Conservation (phyloP, 1,284 basidiomycete species). For the Puccinia triticina region DNA sequence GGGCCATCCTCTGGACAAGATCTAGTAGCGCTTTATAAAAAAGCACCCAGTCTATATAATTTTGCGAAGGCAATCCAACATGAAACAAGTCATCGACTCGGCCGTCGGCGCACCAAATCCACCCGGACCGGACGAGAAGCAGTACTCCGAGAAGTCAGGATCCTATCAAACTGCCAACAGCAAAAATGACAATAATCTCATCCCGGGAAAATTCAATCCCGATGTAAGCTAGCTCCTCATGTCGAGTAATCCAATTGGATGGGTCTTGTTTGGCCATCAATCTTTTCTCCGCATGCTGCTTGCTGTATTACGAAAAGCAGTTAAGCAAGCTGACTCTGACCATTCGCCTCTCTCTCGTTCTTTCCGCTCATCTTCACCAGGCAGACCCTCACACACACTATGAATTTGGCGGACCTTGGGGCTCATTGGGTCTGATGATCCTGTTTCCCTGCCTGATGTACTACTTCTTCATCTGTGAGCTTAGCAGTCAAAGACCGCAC, state of each 20-base stretch:
- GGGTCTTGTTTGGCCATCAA: too few relatives aligned
- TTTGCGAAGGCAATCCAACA: background rate
- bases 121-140: background rate
- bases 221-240: background rate
- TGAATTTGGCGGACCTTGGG: constrained; percentile 89
- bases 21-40: too few relatives aligned
- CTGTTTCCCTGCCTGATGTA: constrained; percentile 93
- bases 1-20: too few relatives aligned
- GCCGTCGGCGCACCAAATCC: background rate
- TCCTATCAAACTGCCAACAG: background rate
- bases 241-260: too few relatives aligned
- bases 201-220: constrained; percentile 26
- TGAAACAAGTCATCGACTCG: constrained; percentile 14
- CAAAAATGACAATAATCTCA: background rate
- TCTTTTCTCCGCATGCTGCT: too few relatives aligned
- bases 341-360: background rate
- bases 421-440: constrained; percentile 89
- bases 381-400: constrained; percentile 31
- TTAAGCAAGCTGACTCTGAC: too few relatives aligned
- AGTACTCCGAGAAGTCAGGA: constrained; percentile 20
- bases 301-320: too few relatives aligned
- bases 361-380: background rate
- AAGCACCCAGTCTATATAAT: too few relatives aligned
- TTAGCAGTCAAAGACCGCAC: constrained; percentile 62
- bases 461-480: constrained; percentile 89